Base-by-base conservation (phyloP, 1,284 basidiomycete genomes). In the Ceratobasidium theobromae region DNA sequence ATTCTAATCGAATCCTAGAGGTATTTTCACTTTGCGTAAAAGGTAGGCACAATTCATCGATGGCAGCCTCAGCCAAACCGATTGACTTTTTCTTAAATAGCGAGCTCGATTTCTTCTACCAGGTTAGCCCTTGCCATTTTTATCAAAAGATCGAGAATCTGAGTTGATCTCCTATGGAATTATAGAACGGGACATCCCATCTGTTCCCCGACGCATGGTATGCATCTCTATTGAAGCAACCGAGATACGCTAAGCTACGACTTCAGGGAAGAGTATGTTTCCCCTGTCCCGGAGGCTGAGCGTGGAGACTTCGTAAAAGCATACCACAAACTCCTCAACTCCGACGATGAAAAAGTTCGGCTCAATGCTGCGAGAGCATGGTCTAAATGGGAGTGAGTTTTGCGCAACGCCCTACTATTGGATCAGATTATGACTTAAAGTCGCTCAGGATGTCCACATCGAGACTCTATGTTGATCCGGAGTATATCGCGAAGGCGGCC, bases 71-170 rank as follows among this genome's bases (percentile, higher is more conserved):
- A 18, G 23, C 28, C 52, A 57, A 21, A 35, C 25, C 21, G n/a
- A 54, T 21, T 49, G 46, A 14, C 11, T 9, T 38, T 28, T 8
- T 16, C 33, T 53, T 23, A 27, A 43, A 16, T 53, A 89, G 86
- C 71, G 95, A 98, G 77, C 82, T 98, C 28, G 81, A 84, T 27
- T 98, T 95, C 80, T 97, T 98, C 80, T 98, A 97, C 77, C 93
- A 95, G 79, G 57, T 51, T n/a, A n/a, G n/a, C n/a, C n/a, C n/a
- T n/a, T n/a, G n/a, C n/a, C n/a, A n/a, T n/a, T n/a, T n/a, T n/a
- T n/a, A n/a, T n/a, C n/a, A n/a, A n/a, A n/a, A n/a, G n/a, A n/a
- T n/a, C n/a, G n/a, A n/a, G n/a, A n/a, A n/a, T n/a, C n/a, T n/a
- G n/a, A n/a, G n/a, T n/a, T n/a, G n/a, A n/a, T n/a, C n/a, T n/a